These are phyloP conservation scores for Metarhizium robertsii DNA, from an alignment of 2,329 filamentous ascomycete genomes.

Conservation along the genomic window DNA sequence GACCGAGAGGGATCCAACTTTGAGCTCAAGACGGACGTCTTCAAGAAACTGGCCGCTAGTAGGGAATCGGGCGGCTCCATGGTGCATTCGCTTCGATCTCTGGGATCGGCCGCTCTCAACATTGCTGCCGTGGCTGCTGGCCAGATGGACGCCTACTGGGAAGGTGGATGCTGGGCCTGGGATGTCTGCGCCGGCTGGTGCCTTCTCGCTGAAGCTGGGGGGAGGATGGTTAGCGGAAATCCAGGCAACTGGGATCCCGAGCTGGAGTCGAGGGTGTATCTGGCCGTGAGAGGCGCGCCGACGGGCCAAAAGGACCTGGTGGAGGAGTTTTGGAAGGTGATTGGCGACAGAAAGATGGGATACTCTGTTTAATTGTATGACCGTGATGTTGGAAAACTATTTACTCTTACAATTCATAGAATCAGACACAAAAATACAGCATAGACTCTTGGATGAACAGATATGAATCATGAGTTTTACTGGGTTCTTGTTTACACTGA, in stretches of 20 bases:
- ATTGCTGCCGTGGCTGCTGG: constrained; percentile 64
- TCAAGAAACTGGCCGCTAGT: constrained; percentile 47
- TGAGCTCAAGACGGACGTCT: constrained; percentile 57
- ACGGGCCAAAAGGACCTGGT: constrained; percentile 52
- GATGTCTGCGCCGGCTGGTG: constrained; percentile 78
- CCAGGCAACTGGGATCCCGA: constrained; percentile 59
- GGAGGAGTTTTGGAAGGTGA: constrained; percentile 53
- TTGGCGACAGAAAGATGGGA: constrained; percentile 45
- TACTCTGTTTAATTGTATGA: constrained; percentile 24
- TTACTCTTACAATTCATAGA: neutral
- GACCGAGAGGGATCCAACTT: constrained; percentile 62
- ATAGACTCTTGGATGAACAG: neutral
- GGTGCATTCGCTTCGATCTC: constrained; percentile 63
- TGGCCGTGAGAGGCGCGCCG: constrained; percentile 52
- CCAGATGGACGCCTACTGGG: constrained; percentile 68
- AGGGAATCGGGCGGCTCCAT: constrained; percentile 60
- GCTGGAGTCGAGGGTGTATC: constrained; percentile 51
- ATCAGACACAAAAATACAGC: neutral
- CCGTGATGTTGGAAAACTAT: neutral
- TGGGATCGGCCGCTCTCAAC: constrained; percentile 69
- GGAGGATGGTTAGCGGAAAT: constrained; percentile 63
- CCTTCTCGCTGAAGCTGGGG: constrained; percentile 65
- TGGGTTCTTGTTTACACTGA: neutral
- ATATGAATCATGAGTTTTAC: neutral
- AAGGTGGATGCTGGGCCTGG: constrained; percentile 79